Conservation (phyloP, 169 alveolate species). For the Condylostoma magnum region DNA sequence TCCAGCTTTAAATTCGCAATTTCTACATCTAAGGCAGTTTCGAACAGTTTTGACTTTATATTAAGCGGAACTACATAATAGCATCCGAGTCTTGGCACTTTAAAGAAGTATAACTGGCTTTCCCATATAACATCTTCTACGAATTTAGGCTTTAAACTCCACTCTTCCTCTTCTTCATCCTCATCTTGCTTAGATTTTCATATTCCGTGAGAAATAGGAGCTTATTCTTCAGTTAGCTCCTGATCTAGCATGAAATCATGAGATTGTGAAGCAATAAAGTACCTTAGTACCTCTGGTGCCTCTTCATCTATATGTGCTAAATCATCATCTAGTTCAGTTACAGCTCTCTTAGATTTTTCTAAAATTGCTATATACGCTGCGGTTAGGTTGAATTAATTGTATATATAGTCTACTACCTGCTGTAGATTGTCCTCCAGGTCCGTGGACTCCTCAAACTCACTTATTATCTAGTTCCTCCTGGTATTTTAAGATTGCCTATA, state of each 20-base stretch:
- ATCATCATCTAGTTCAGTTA: conserved; percentile 69
- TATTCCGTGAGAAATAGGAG: conserved; percentile 52
- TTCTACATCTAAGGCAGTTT: conserved; percentile 60
- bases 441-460: no score
- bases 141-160: conserved; percentile 21
- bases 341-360: conserved; percentile 41
- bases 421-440: no score
- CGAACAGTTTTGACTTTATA: conserved; percentile 53
- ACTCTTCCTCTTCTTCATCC: conserved; percentile 53
- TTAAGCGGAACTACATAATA: conserved; percentile 63
- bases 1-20: conserved; percentile 44
- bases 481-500: no score
- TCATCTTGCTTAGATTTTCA: conserved; percentile 47
- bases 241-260: conserved; percentile 53
- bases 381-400: no score
- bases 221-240: conserved; percentile 43
- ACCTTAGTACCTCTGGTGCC: conserved; percentile 35
- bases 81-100: conserved; percentile 76
- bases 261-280: conserved; percentile 54
- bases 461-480: no score
- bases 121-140: conserved; percentile 73
- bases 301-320: conserved; percentile 55
- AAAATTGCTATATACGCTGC: conserved; percentile 66
- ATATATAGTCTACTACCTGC: no score
- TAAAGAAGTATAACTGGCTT: conserved; percentile 60